Base-by-base conservation (phyloP, 768 basidiomycete genomes). In the Rhizopogon roseolus region DNA sequence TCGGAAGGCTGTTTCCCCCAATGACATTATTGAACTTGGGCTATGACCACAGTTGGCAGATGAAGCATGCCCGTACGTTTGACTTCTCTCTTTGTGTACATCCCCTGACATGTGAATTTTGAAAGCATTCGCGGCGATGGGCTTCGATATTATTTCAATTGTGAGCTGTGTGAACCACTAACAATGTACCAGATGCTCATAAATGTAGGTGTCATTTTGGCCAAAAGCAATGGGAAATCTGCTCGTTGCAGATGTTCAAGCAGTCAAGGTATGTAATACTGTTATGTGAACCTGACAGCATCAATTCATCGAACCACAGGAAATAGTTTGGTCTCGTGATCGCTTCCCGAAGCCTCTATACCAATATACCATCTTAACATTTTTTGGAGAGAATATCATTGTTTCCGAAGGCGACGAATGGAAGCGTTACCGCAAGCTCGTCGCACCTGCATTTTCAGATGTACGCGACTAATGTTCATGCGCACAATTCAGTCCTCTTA, bases 311-410 rank as follows among this genome's bases (percentile, higher is more conserved):
- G 19, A 10, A 29, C 19, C n/a, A 64, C 27, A 52, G 61, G 63
- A 65, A 55, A 58, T 64, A 14, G 54, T 57, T 16, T 42, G 48
- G 52, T 54, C 28, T 50, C 61, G 25, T 61, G 64, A 16, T 34
- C 61, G 6, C 13, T 87, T 85, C 58, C 79, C 81, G 0, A 87
- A 87, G 58, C 78, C 81, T 7, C 60, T 79, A 0, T 56, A 75
- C 4, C 61, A 71, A 27, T 86, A 86, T 57, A 56, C 43, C 1
- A 55, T 71, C 14, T 65, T 87, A 16, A 54, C 66, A 0, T 71
- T 82, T 52, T 87, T 78, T 60, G 85, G 86, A 6, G 61, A 62
- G 5, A 89, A 87, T 57, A 81, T 87, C 41, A 75, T 88, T 16
- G 77, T 75, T 2, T 80, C 81, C 0, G 85, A 87, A 58, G 81